A percentile compares a stretch with the other conserved stretches of the same genome.
phyloP scores from a whole-genome alignment of 1,139 yeast genomes.

The Yamadazyma kanchanaburiensis region DNA sequence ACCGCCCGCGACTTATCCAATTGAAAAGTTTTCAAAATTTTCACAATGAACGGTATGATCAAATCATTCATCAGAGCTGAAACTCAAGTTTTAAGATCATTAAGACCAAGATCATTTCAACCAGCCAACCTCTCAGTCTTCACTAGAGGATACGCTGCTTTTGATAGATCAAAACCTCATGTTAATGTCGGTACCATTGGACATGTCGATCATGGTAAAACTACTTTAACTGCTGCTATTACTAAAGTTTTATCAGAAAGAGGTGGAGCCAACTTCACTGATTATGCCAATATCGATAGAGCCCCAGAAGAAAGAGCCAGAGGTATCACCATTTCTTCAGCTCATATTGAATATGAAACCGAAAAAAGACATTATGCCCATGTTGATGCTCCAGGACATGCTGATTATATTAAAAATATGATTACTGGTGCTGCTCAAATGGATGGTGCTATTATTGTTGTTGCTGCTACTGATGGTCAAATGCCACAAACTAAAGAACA shows the following conservation, averaged over 20 bases:
- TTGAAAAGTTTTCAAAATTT: too few relatives aligned
- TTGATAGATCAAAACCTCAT: constrained; percentile 93
- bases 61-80: too few relatives aligned
- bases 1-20: too few relatives aligned
- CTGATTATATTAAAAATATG: constrained; percentile 98
- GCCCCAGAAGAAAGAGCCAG: constrained; percentile 99
- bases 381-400: constrained; percentile 97
- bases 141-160: constrained; percentile 60
- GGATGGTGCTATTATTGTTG: constrained; percentile 99
- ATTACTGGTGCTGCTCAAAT: constrained; percentile 99
- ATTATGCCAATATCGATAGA: constrained; percentile 90
- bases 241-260: constrained; percentile 85
- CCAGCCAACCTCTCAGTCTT: constrained; percentile 29
- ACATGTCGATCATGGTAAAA: constrained; percentile 98
- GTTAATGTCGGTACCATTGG: constrained; percentile 89
- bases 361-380: constrained; percentile 93
- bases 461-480: constrained; percentile 98
- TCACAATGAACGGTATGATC: too few relatives aligned
- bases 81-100: too few relatives aligned
- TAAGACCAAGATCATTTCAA: background rate
- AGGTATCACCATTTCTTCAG: constrained; percentile 98
- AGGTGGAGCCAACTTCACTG: constrained; percentile 94
- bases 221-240: constrained; percentile 97
- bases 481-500: constrained; percentile 99
- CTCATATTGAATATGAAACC: constrained; percentile 95